phyloP scores from a whole-genome alignment of 495 filamentous ascomycete genomes.

The Filosporella fistucella region DNA sequence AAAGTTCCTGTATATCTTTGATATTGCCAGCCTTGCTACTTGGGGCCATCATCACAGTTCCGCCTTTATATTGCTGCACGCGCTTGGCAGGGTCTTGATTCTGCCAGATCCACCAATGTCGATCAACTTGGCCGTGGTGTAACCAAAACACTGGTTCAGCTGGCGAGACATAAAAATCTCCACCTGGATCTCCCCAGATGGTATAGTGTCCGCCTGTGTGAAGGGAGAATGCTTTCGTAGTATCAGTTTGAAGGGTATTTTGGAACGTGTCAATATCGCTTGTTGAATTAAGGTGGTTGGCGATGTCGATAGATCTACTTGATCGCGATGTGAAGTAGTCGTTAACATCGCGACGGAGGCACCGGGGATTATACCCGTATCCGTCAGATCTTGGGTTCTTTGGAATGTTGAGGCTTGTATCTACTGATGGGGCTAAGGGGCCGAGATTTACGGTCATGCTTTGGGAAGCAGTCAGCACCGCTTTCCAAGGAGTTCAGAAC shows the following conservation, averaged over 20 bases:
- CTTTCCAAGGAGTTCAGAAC: neutral
- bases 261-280: constrained; percentile 22
- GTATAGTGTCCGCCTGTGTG: constrained; percentile 36
- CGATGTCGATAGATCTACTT: constrained; percentile 3
- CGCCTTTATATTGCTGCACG: neutral
- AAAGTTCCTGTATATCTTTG: neutral
- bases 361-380: constrained; percentile 56
- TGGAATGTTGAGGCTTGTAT: constrained; percentile 22
- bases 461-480: constrained; percentile 43
- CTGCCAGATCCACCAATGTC: constrained; percentile 55
- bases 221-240: constrained; percentile 26
- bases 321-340: constrained; percentile 23
- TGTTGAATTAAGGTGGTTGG: constrained; percentile 22
- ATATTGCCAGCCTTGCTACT: neutral
- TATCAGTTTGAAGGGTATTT: constrained; percentile 32
- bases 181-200: neutral
- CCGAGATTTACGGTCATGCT: constrained; percentile 46
- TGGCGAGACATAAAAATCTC: neutral
- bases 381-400: constrained; percentile 36
- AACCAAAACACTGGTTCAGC: constrained; percentile 48
- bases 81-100: neutral
- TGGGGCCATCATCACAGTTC: neutral
- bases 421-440: constrained; percentile 18
- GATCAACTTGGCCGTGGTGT: constrained; percentile 68
- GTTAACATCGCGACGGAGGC: constrained; percentile 62